Conservation (phyloP, 2,329 filamentous ascomycete genomes). For the Cryphonectria carpinicola region DNA sequence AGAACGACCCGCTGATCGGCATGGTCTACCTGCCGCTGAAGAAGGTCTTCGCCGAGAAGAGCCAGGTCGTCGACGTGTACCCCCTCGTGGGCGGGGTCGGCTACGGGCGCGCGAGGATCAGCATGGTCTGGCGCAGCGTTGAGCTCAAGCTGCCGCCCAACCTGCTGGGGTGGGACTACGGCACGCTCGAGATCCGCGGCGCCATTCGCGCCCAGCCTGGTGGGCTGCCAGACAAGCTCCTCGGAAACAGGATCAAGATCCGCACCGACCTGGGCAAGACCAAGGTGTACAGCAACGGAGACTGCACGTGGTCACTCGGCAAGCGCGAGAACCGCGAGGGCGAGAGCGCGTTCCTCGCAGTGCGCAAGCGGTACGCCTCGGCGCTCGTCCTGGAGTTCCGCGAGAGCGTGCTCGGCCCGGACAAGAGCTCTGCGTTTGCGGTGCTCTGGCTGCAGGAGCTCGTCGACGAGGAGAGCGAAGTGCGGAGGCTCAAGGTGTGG, state of each 20-base stretch:
- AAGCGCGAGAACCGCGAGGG: conserved; percentile 41
- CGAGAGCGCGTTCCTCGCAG: conserved; percentile 55
- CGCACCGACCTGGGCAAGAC: conserved; percentile 59
- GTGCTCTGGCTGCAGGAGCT: conserved; percentile 73
- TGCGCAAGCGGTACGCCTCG: conserved; percentile 64
- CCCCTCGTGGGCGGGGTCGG: conserved; percentile 75
- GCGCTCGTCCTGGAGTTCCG: conserved; percentile 62
- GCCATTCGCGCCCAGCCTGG: conserved; percentile 47
- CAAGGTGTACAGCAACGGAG: conserved; percentile 59
- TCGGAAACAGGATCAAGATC: conserved; percentile 60
- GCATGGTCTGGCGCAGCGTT: conserved; percentile 73
- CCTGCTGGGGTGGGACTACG: conserved; percentile 71
- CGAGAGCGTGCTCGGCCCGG: conserved; percentile 54
- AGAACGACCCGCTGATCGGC: conserved; percentile 71
- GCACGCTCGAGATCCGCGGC: conserved; percentile 68
- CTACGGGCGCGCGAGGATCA: conserved; percentile 69
- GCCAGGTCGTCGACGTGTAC: conserved; percentile 68
- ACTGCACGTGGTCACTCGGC: conserved; percentile 58
- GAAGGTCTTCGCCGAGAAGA: conserved; percentile 64
- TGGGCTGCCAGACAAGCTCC: conserved; percentile 52
- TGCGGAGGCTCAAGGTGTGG: conserved; percentile 65
- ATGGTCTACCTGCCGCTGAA: conserved; percentile 69
- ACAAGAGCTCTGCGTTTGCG: conserved; percentile 63
- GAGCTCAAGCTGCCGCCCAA: conserved; percentile 62
- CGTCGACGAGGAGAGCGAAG: conserved; percentile 66